Percentiles rank a stretch among this genome's conserved stretches.
Evolutionary conservation across 2,329 filamentous ascomycete genomes (phyloP).

Genomic region (Emericellopsis atlantica): DNA sequence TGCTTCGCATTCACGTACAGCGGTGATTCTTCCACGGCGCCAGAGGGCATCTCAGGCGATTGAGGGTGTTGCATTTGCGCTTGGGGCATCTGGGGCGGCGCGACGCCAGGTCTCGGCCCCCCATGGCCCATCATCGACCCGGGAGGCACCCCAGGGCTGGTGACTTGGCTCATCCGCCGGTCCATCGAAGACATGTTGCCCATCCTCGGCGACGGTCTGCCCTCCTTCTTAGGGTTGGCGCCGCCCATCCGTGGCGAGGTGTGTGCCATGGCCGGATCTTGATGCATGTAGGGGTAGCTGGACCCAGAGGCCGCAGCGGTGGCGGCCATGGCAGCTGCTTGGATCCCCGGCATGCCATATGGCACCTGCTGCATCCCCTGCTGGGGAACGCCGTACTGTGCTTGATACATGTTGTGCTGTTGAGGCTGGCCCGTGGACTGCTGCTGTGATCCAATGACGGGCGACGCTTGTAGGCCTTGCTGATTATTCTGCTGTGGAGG

Average conservation of each 20-base stretch:
- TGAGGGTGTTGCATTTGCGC: conserved; percentile 57
- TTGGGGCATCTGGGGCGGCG: conserved; percentile 46
- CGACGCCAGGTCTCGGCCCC: conserved; percentile 33
- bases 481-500: conserved; percentile 56
- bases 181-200: conserved; percentile 48
- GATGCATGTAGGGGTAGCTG: conserved; percentile 58
- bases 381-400: conserved; percentile 61
- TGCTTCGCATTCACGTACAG: conserved; percentile 98
- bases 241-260: conserved; percentile 69
- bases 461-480: conserved; percentile 65
- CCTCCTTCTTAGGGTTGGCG: conserved; percentile 58
- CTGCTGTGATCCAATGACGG: conserved; percentile 68
- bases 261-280: conserved; percentile 54
- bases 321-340: conserved; percentile 83
- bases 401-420: conserved; percentile 67
- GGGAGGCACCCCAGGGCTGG: conserved; percentile 61
- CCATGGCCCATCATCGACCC: conserved; percentile 66
- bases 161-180: conserved; percentile 64
- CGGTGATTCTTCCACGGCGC: conserved; percentile 75
- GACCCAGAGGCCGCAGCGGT: conserved; percentile 86
- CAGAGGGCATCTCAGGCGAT: conserved; percentile 67
- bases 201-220: conserved; percentile 68
- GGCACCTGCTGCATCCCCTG: conserved; percentile 52
- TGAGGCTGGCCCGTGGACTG: conserved; percentile 50
- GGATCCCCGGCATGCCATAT: conserved; percentile 71